These are phyloP conservation scores for Diaporthe ampelina DNA, from an alignment of 2,329 filamentous ascomycete species.

Conservation along the genomic window DNA sequence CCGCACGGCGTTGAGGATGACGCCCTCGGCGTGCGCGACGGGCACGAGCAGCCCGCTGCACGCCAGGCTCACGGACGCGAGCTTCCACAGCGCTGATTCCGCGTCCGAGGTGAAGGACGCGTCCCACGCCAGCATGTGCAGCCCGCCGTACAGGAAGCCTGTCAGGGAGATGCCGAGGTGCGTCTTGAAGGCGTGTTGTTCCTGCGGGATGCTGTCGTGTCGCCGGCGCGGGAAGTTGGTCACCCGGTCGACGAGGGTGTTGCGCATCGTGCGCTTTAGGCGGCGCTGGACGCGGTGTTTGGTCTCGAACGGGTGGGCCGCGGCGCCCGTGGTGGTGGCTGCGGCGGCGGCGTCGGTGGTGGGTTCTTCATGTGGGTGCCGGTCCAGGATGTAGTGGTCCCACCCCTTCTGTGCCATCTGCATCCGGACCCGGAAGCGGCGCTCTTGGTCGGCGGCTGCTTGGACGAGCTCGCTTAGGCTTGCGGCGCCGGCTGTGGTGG, in stretches of 20 bases:
- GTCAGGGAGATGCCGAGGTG: conserved; percentile 34
- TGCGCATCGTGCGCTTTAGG: conserved; percentile 21
- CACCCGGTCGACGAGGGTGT: conserved; percentile 35
- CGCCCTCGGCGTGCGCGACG: conserved; percentile 31
- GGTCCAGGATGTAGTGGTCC: conserved; percentile 35
- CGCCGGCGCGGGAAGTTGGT: conserved; percentile 36
- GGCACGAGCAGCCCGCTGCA: conserved; percentile 34
- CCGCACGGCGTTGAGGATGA: conserved; percentile 2
- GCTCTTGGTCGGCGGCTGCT: conserved; percentile 31
- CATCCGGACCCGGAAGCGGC: conserved; percentile 31
- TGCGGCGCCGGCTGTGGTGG: background rate
- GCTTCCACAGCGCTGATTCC: conserved; percentile 20
- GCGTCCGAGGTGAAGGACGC: conserved; percentile 20
- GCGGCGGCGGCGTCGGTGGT: background rate
- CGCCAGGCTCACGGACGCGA: conserved; percentile 13
- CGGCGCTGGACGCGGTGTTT: background rate
- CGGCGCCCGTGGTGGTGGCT: background rate
- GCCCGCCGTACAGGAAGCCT: conserved; percentile 32
- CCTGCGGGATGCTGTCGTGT: conserved; percentile 21
- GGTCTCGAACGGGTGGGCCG: background rate
- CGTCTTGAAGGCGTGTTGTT: conserved; percentile 24
- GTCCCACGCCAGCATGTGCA: conserved; percentile 36
- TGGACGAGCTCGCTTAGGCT: conserved; percentile 33
- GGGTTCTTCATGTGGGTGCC: background rate
- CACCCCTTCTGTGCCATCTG: conserved; percentile 32